Conservation (phyloP, 169 alveolate species). For the Cryptosporidium ubiquitum region DNA sequence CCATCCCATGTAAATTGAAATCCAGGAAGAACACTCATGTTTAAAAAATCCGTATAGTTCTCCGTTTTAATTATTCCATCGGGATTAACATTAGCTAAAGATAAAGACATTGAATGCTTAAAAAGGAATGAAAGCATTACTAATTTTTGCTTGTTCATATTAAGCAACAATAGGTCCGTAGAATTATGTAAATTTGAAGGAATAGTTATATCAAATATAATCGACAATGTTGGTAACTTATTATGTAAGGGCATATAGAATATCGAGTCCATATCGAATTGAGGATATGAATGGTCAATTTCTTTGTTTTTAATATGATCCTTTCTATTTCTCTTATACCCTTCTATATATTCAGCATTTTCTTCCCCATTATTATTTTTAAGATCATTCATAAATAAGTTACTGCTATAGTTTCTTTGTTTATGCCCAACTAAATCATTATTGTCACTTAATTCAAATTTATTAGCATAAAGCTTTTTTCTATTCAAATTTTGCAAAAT, state of each 20-base stretch:
- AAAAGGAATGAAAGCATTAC: constrained; percentile 29
- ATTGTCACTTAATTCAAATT: neutral
- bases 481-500: neutral
- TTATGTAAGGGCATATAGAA: constrained; percentile 49
- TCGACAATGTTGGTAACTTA: constrained; percentile 22
- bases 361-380: neutral
- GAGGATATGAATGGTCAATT: neutral
- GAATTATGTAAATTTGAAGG: constrained; percentile 21
- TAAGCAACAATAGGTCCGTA: constrained; percentile 28
- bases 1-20: constrained; percentile 46
- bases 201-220: constrained; percentile 26
- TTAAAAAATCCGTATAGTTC: constrained; percentile 38
- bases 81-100: neutral
- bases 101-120: neutral
- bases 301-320: neutral
- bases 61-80: constrained; percentile 15
- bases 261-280: constrained; percentile 3
- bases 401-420: neutral
- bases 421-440: neutral
- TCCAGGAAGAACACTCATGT: constrained; percentile 23
- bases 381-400: neutral
- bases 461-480: neutral
- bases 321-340: neutral
- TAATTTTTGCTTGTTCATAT: constrained; percentile 21
- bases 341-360: neutral